These are phyloP conservation scores for Fusarium sp. DNA, from an alignment of 2,329 filamentous ascomycete species.

Conservation along the genomic window DNA sequence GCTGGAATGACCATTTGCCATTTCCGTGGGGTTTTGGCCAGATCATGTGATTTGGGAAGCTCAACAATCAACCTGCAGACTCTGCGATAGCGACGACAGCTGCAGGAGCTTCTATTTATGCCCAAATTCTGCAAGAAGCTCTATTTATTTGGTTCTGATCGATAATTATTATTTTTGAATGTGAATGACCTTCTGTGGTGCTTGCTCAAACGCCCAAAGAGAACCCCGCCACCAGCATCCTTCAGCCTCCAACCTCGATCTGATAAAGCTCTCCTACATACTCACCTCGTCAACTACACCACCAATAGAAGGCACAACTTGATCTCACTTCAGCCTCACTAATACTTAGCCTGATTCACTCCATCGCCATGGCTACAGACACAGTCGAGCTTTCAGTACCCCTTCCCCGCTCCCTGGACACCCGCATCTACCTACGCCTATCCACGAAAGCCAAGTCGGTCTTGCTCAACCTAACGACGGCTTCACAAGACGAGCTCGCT, in stretches of 20 bases:
- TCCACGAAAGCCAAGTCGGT: conserved; percentile 69
- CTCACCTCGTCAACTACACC: background rate
- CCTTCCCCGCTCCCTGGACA: conserved; percentile 70
- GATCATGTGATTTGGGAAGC: conserved; percentile 37
- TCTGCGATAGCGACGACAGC: background rate
- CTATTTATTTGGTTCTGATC: background rate
- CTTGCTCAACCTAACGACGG: conserved; percentile 71
- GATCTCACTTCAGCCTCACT: background rate
- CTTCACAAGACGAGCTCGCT: conserved; percentile 63
- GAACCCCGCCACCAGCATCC: background rate
- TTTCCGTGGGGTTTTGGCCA: conserved; percentile 27
- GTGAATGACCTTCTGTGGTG: background rate
- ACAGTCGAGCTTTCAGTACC: conserved; percentile 66
- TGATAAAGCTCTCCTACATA: background rate
- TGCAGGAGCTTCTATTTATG: background rate
- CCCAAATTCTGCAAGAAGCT: background rate
- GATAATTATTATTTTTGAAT: background rate
- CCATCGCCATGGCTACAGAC: conserved; percentile 42
- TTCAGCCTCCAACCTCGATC: background rate
- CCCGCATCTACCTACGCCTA: conserved; percentile 70
- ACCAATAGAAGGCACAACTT: background rate
- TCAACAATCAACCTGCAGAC: background rate
- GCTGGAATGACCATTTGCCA: background rate
- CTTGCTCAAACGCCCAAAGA: background rate
- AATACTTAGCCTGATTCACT: background rate